A percentile compares a stretch with the other conserved stretches of the same genome.
phyloP scores from a whole-genome alignment of 179 eudicot genomes.

The Spinacia oleracea region DNA sequence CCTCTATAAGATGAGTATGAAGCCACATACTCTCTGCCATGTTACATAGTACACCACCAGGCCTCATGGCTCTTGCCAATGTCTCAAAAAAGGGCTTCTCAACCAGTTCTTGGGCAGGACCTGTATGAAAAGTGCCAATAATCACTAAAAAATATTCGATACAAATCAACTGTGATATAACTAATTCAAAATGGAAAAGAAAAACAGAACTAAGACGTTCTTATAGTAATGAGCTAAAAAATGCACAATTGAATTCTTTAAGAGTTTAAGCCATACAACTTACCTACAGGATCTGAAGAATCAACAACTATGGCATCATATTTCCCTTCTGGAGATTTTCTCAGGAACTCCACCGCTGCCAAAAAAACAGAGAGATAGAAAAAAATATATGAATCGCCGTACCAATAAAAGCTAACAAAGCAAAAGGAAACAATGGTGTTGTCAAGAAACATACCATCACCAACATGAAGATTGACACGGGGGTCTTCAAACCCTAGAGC shows the following conservation, averaged over 20 bases:
- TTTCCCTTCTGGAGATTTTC: slow-evolving; percentile 59
- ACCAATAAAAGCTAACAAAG: neutral
- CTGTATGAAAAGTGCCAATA: slow-evolving; percentile 33
- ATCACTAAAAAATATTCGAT: slow-evolving; percentile 1
- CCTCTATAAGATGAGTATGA: slow-evolving; percentile 92
- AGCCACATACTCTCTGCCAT: slow-evolving; percentile 99
- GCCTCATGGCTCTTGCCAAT: slow-evolving; percentile 78
- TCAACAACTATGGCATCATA: slow-evolving; percentile 97
- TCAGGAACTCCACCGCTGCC: slow-evolving; percentile 83
- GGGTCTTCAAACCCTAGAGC: slow-evolving; percentile 91
- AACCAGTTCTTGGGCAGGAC: slow-evolving; percentile 92
- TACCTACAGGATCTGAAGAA: slow-evolving; percentile 98
- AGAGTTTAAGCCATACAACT: slow-evolving; percentile 27
- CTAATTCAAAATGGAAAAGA: too few relatives aligned
- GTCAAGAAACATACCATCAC: slow-evolving; percentile 65
- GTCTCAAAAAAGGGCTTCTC: slow-evolving; percentile 89
- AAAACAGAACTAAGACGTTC: neutral
- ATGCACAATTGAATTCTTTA: neutral
- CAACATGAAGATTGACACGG: slow-evolving; percentile 84
- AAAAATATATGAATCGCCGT: neutral
- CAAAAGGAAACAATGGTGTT: neutral
- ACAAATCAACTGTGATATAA: neutral
- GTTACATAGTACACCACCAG: slow-evolving; percentile 95
- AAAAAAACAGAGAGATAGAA: slow-evolving; percentile 15
- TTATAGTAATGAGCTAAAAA: neutral